These are phyloP conservation scores for Pythium utonaiense DNA, from an alignment of 352 stramenopile genomes.

Conservation along the genomic window DNA sequence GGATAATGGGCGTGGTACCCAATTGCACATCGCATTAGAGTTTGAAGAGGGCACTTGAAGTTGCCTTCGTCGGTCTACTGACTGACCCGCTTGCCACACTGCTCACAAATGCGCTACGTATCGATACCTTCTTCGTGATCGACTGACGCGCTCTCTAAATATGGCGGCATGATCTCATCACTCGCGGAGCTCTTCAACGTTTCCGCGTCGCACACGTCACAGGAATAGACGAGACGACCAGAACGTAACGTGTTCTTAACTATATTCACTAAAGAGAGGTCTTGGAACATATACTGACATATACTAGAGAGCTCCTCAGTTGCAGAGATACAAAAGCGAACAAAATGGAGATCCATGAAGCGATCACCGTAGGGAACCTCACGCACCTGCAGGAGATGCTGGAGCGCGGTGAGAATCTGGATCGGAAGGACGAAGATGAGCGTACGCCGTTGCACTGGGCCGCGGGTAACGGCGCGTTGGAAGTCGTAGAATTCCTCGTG, in stretches of 20 bases:
- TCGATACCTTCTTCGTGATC: too few relatives aligned
- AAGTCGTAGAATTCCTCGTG: slow-evolving; percentile 62
- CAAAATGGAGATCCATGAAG: slow-evolving; percentile 18
- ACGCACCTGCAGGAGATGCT: slow-evolving; percentile 31
- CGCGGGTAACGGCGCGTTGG: slow-evolving; percentile 35
- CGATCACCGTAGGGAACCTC: slow-evolving; percentile 6
- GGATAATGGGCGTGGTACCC: not conserved
- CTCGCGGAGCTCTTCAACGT: slow-evolving; percentile 10
- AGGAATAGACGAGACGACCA: slow-evolving; percentile 7
- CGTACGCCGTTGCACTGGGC: slow-evolving; percentile 73
- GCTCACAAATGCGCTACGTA: too few relatives aligned
- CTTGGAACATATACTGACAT: not conserved
- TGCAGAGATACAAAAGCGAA: too few relatives aligned
- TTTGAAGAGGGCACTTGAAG: not conserved
- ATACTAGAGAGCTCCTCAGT: too few relatives aligned
- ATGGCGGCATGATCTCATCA: slow-evolving; percentile 4
- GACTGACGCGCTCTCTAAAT: too few relatives aligned
- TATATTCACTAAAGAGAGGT: not conserved
- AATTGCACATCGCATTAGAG: not conserved
- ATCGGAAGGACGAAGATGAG: slow-evolving; percentile 67
- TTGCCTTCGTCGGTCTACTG: not conserved
- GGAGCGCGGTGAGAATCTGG: slow-evolving; percentile 27
- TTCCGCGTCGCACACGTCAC: slow-evolving; percentile 12
- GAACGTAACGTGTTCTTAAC: not conserved
- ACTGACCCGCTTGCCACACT: too few relatives aligned